Conservation (phyloP, 768 basidiomycete genomes). For the Mycena vulgaris region DNA sequence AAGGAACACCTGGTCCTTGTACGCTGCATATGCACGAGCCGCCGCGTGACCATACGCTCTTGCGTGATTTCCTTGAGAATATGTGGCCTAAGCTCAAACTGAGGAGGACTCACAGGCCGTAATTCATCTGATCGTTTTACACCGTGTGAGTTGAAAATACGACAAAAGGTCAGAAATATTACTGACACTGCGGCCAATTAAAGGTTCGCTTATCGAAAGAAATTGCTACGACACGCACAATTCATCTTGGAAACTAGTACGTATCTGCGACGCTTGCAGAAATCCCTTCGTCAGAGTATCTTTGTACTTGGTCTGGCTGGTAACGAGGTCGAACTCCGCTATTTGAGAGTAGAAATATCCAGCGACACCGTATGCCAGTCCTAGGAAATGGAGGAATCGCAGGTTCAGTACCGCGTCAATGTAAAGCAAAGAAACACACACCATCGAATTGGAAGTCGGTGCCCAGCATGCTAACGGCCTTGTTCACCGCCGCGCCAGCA, state of each 20-base stretch:
- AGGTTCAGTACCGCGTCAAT: background rate
- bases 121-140: background rate
- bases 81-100: background rate
- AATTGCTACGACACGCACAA: background rate
- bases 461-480: background rate
- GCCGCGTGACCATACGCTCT: constrained; percentile 9
- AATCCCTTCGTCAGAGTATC: background rate
- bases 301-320: background rate
- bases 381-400: background rate
- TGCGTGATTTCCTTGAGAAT: too few relatives aligned
- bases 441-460: background rate
- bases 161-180: background rate
- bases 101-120: background rate
- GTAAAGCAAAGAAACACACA: background rate
- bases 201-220: background rate
- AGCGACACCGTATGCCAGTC: background rate
- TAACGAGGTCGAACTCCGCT: background rate
- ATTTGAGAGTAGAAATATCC: constrained; percentile 3
- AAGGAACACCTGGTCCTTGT: background rate
- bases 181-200: background rate
- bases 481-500: background rate
- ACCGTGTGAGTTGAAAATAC: background rate
- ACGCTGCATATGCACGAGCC: background rate
- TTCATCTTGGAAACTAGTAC: background rate
- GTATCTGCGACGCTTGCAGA: background rate